phyloP scores from a whole-genome alignment of 1,284 basidiomycete species.

The Moniliophthora roreri region DNA sequence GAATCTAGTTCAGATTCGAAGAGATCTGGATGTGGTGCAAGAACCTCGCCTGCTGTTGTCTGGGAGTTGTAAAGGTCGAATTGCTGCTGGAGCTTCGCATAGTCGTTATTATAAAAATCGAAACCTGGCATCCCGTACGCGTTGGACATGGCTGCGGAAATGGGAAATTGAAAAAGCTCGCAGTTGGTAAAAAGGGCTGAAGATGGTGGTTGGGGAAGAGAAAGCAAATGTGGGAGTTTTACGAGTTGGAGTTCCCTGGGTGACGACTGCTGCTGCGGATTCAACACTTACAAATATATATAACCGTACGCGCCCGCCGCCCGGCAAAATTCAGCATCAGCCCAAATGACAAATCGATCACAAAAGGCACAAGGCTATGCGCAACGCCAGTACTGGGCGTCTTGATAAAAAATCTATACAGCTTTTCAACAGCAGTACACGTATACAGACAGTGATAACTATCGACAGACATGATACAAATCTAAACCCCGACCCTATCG shows the following conservation, averaged over 20 bases:
- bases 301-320: not conserved
- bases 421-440: too few relatives aligned
- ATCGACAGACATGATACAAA: not conserved
- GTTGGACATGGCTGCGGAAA: not conserved
- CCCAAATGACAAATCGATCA: not conserved
- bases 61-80: slow-evolving; percentile 69
- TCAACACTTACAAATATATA: not conserved
- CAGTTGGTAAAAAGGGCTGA: not conserved
- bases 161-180: not conserved
- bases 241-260: too few relatives aligned
- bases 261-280: not conserved
- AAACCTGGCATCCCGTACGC: too few relatives aligned
- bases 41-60: slow-evolving; percentile 56
- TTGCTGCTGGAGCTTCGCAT: slow-evolving; percentile 22
- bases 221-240: not conserved
- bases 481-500: slow-evolving; percentile 29
- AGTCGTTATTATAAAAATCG: slow-evolving; percentile 12
- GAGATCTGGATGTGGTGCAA: slow-evolving; percentile 73
- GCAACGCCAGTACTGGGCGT: too few relatives aligned
- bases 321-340: not conserved
- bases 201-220: not conserved
- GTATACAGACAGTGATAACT: too few relatives aligned
- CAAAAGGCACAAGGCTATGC: too few relatives aligned
- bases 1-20: slow-evolving; percentile 80
- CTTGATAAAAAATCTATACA: too few relatives aligned